These are phyloP conservation scores for Talaromyces funiculosus DNA, from an alignment of 2,329 filamentous ascomycete genomes.

Conservation along the genomic window DNA sequence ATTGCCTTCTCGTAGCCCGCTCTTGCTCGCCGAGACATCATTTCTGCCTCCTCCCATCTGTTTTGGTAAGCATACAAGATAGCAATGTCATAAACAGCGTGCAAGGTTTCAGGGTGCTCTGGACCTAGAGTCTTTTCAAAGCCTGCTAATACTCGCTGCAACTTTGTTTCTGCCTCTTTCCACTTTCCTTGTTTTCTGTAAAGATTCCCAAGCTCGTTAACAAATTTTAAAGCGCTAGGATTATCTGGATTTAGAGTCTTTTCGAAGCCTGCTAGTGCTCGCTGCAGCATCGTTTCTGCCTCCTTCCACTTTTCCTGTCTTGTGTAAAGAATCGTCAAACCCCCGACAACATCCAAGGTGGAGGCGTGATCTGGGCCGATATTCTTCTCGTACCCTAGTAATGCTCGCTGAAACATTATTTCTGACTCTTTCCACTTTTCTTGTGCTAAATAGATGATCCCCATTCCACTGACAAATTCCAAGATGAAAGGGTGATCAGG, in stretches of 20 bases:
- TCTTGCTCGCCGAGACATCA: no score
- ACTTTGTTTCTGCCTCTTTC: not conserved
- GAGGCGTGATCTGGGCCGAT: conserved; percentile 21
- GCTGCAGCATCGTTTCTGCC: not conserved
- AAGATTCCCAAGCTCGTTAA: conserved; percentile 14
- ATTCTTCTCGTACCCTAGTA: conserved; percentile 16
- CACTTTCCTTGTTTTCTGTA: conserved; percentile 10
- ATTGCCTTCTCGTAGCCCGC: not conserved
- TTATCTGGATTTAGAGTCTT: conserved; percentile 11
- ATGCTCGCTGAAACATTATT: conserved; percentile 1
- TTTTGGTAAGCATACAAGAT: not conserved
- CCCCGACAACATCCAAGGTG: conserved; percentile 17
- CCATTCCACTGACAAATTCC: not conserved
- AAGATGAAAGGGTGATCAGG: not conserved
- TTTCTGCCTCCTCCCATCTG: not conserved
- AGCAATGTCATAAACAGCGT: not conserved
- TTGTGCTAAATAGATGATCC: not conserved
- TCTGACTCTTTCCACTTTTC: not conserved
- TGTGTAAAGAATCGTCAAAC: conserved; percentile 21
- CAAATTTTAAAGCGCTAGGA: conserved; percentile 7
- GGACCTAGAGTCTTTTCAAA: not conserved
- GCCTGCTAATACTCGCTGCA: not conserved
- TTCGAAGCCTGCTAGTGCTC: not conserved
- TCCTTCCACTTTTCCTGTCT: conserved; percentile 17
- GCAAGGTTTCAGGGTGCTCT: not conserved